Conservation (phyloP, 768 basidiomycete species). For the Phanerodontia chrysosporium region DNA sequence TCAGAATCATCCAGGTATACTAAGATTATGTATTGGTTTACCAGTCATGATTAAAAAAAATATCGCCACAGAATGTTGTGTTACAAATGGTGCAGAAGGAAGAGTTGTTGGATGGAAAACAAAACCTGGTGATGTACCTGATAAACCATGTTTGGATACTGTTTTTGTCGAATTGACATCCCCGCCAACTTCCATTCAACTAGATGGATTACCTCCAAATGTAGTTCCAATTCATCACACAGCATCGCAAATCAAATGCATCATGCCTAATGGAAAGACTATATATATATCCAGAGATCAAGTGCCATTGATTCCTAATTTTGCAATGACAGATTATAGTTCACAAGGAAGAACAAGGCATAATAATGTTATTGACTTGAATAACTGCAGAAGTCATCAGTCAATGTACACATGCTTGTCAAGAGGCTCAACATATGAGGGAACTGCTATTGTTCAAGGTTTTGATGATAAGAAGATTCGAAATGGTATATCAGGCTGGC, state of each 20-base stretch:
- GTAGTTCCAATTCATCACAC: constrained; percentile 17
- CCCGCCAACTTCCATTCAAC: constrained; percentile 6
- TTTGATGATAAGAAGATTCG: constrained; percentile 13
- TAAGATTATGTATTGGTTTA: constrained; percentile 16
- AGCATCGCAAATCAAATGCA: constrained; percentile 7
- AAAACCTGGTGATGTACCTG: neutral
- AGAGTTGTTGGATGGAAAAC: constrained; percentile 17
- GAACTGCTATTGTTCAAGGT: constrained; percentile 17
- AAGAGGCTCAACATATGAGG: constrained; percentile 9
- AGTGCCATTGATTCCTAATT: constrained; percentile 18
- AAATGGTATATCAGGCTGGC: constrained; percentile 9
- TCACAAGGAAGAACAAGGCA: constrained; percentile 20
- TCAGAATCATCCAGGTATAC: constrained; percentile 14
- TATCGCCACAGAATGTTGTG: constrained; percentile 20
- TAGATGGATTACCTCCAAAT: constrained; percentile 19
- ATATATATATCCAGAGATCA: constrained; percentile 12
- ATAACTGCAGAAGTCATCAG: constrained; percentile 16
- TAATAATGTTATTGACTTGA: constrained; percentile 15
- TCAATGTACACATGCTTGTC: constrained; percentile 22
- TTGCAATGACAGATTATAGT: constrained; percentile 25
- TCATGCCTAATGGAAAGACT: constrained; percentile 11
- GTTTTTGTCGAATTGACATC: constrained; percentile 19
- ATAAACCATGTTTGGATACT: constrained; percentile 13
- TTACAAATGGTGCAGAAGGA: constrained; percentile 23
- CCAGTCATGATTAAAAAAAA: constrained; percentile 20